Evolutionary conservation across 257 asterid species (phyloP).

Genomic region (Nicotiana benthamiana): DNA sequence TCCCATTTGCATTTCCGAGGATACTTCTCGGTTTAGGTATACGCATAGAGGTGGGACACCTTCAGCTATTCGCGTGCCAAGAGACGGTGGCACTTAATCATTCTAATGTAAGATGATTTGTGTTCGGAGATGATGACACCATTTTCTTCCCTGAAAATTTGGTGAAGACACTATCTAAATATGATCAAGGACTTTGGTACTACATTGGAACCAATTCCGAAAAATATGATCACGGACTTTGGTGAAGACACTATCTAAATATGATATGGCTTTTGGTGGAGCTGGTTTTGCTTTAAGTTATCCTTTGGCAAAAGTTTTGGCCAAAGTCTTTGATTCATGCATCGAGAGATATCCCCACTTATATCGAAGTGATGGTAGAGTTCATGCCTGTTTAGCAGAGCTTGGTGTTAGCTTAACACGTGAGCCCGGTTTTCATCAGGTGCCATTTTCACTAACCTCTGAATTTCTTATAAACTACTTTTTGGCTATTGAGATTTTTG

Average conservation of each 20-base stretch:
- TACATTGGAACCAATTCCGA: constrained; percentile 63
- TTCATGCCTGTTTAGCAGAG: constrained; percentile 64
- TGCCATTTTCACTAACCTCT: background rate
- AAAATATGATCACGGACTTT: too few relatives aligned
- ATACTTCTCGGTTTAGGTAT: constrained; percentile 59
- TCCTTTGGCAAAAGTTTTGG: constrained; percentile 59
- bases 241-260: too few relatives aligned
- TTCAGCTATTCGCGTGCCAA: constrained; percentile 72
- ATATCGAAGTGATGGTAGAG: constrained; percentile 68
- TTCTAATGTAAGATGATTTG: constrained; percentile 66
- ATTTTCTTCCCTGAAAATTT: constrained; percentile 77
- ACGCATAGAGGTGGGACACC: constrained; percentile 49
- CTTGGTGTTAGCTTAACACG: constrained; percentile 64
- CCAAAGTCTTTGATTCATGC: constrained; percentile 60
- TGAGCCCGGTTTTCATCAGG: constrained; percentile 96
- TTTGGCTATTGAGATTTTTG: background rate
- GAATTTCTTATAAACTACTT: background rate
- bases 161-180: constrained; percentile 62
- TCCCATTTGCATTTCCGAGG: constrained; percentile 50
- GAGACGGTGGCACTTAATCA: constrained; percentile 55
- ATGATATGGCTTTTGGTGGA: constrained; percentile 84
- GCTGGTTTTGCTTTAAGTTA: constrained; percentile 91
- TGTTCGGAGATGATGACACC: constrained; percentile 87
- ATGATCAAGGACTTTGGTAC: constrained; percentile 71
- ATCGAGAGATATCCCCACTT: constrained; percentile 55